Conservation (phyloP, 805 yeast species). For the Pichia occidentalis region DNA sequence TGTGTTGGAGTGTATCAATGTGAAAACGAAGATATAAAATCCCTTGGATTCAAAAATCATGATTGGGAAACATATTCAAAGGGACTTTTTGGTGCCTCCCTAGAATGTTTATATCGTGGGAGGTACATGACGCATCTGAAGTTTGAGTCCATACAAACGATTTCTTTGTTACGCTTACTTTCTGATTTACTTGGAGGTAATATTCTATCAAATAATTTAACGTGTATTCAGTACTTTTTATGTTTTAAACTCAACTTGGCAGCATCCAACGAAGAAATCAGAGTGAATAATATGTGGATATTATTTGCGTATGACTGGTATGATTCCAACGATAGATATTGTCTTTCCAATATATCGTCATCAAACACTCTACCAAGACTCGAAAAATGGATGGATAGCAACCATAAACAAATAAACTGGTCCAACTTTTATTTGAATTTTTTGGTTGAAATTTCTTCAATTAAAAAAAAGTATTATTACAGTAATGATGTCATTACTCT, state of each 20-base stretch:
- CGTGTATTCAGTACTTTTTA: constrained; percentile 16
- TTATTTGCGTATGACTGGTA: constrained; percentile 30
- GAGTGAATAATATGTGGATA: constrained; percentile 25
- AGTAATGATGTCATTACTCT: constrained; percentile 19
- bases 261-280: constrained; percentile 7
- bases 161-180: constrained; percentile 24
- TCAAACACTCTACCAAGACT: constrained; percentile 25
- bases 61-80: constrained; percentile 26
- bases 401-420: constrained; percentile 16
- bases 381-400: constrained; percentile 16
- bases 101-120: constrained; percentile 30
- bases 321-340: constrained; percentile 24
- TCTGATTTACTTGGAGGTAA: constrained; percentile 28
- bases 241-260: constrained; percentile 26
- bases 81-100: constrained; percentile 26
- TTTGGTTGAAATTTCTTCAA: constrained; percentile 19
- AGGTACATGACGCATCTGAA: constrained; percentile 29
- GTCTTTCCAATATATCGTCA: constrained; percentile 17
- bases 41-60: constrained; percentile 20
- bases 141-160: constrained; percentile 23
- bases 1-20: constrained; percentile 27
- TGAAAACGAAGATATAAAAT: constrained; percentile 19
- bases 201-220: constrained; percentile 23
- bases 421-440: constrained; percentile 21
- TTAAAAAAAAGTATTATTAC: constrained; percentile 25